Percentiles rank a stretch among this genome's conserved stretches.
phyloP scores from a whole-genome alignment of 768 basidiomycete genomes.

The Phlebiopsis gigantea region DNA sequence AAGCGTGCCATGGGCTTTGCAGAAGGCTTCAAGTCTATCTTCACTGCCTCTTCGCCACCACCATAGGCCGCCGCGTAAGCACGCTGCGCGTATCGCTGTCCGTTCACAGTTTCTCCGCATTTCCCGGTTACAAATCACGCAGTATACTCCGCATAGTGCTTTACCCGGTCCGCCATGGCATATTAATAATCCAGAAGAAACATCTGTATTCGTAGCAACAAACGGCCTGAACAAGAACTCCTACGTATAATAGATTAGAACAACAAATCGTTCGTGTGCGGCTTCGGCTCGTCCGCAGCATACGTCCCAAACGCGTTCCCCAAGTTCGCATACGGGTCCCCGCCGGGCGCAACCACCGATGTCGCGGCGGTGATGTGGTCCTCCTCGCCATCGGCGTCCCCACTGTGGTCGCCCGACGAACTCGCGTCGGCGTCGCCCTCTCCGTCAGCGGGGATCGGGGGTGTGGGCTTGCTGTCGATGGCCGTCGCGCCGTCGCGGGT shows the following conservation, averaged over 20 bases:
- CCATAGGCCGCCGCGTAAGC: neutral
- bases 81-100: neutral
- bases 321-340: slow-evolving; percentile 82
- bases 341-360: slow-evolving; percentile 6
- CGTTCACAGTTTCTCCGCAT: no score
- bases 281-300: slow-evolving; percentile 68
- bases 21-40: slow-evolving; percentile 16
- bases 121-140: neutral
- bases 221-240: neutral
- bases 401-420: slow-evolving; percentile 17
- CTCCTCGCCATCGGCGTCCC: slow-evolving; percentile 29
- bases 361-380: slow-evolving; percentile 25
- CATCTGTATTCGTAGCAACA: slow-evolving; percentile 15
- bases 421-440: slow-evolving; percentile 12
- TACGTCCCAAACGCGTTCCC: slow-evolving; percentile 74
- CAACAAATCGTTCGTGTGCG: slow-evolving; percentile 61
- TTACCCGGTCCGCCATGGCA: neutral
- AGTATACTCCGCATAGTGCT: neutral
- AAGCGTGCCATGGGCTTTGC: slow-evolving; percentile 23
- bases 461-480: slow-evolving; percentile 16
- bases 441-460: slow-evolving; percentile 14
- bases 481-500: slow-evolving; percentile 19
- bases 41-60: slow-evolving; percentile 3
- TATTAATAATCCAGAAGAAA: slow-evolving; percentile 5
- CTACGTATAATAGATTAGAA: slow-evolving; percentile 32